Conservation (phyloP, 169 alveolate genomes). For the Miamiensis avidus region DNA sequence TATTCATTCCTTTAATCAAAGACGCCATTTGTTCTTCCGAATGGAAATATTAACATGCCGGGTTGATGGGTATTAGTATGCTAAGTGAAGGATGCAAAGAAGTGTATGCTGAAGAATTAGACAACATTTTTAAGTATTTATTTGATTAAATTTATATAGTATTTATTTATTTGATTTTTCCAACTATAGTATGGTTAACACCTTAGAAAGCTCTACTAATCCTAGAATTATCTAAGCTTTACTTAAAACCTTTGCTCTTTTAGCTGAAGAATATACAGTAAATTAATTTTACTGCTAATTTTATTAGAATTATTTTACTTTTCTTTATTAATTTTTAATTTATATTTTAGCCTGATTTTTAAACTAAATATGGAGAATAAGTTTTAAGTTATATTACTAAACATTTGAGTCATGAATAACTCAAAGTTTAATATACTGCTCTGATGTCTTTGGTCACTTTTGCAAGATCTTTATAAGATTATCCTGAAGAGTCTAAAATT, state of each 20-base stretch:
- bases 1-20: conserved; percentile 38
- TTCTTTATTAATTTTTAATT: too few species aligned
- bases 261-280: background rate
- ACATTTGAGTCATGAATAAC: background rate
- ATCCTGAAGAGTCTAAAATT: background rate
- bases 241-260: background rate
- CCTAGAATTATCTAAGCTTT: background rate
- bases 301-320: too few species aligned
- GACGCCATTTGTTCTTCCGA: conserved; percentile 23
- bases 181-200: background rate
- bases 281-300: too few species aligned
- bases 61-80: conserved; percentile 36
- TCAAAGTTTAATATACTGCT: background rate
- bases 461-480: background rate
- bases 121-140: background rate
- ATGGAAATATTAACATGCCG: conserved; percentile 32
- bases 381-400: too few species aligned
- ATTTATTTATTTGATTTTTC: too few species aligned
- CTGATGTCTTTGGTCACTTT: background rate
- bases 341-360: background rate
- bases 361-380: background rate
- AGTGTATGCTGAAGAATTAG: conserved; percentile 14
- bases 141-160: too few species aligned
- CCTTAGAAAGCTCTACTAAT: background rate
- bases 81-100: conserved; percentile 30